A percentile compares a stretch with the other conserved stretches of the same genome.
These are phyloP conservation scores for Phialophora chinensis DNA, from an alignment of 2,329 filamentous ascomycete genomes.

Conservation along the genomic window DNA sequence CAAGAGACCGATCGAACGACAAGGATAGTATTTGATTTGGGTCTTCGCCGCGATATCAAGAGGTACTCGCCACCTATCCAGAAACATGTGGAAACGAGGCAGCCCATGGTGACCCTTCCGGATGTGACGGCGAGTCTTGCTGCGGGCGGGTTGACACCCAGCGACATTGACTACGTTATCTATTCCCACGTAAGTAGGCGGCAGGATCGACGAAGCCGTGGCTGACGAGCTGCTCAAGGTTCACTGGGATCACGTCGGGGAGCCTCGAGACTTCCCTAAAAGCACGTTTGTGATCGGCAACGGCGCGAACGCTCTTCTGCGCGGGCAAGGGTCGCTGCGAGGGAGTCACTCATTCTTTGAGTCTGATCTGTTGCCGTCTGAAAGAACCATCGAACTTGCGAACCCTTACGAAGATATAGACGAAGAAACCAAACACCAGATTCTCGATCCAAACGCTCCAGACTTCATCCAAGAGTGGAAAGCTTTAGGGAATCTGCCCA, in stretches of 20 bases:
- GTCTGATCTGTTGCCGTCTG: constrained; percentile 33
- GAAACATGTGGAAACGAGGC: constrained; percentile 40
- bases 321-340: constrained; percentile 27
- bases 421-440: constrained; percentile 16
- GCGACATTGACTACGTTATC: constrained; percentile 51
- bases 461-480: constrained; percentile 39
- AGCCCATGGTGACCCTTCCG: constrained; percentile 40
- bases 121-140: constrained; percentile 45
- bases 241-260: constrained; percentile 45
- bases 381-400: constrained; percentile 38
- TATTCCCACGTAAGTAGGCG: constrained; percentile 48
- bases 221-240: constrained; percentile 41
- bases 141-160: constrained; percentile 44
- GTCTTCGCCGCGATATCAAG: constrained; percentile 40
- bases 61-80: constrained; percentile 39
- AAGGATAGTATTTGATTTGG: constrained; percentile 42
- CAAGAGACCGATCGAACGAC: constrained; percentile 30
- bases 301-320: constrained; percentile 33
- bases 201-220: neutral
- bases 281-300: constrained; percentile 49
- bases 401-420: constrained; percentile 32
- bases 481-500: constrained; percentile 29
- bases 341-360: constrained; percentile 42
- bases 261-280: constrained; percentile 47
- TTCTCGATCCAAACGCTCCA: constrained; percentile 4